phyloP scores from a whole-genome alignment of 2,329 filamentous ascomycete genomes.

The Trichoderma gracile region DNA sequence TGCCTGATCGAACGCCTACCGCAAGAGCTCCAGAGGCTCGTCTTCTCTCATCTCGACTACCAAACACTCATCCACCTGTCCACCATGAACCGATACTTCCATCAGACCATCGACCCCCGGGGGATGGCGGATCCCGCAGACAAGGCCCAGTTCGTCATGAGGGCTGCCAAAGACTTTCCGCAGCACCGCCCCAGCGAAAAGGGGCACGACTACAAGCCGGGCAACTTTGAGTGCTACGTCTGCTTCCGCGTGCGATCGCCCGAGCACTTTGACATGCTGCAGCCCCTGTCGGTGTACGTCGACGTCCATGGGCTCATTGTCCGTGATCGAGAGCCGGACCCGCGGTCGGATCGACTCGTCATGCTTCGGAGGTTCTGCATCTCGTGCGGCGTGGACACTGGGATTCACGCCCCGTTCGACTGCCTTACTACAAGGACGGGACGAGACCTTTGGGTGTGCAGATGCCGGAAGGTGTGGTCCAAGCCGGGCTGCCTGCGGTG shows the following conservation, averaged over 20 bases:
- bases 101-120: constrained; percentile 39
- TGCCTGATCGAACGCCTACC: constrained; percentile 40
- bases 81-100: constrained; percentile 40
- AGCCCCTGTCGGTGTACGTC: constrained; percentile 38
- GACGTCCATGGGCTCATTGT: constrained; percentile 38
- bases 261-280: constrained; percentile 43
- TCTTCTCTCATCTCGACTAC: constrained; percentile 43
- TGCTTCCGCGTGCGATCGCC: constrained; percentile 45
- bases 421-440: constrained; percentile 42
- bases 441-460: constrained; percentile 45
- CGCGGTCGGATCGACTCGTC: constrained; percentile 34
- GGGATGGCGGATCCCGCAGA: constrained; percentile 40
- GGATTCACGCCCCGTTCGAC: constrained; percentile 42
- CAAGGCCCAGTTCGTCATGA: constrained; percentile 46
- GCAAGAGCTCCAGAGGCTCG: constrained; percentile 37
- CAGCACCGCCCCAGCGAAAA: constrained; percentile 44
- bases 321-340: constrained; percentile 34
- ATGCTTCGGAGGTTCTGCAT: constrained; percentile 45
- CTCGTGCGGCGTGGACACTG: constrained; percentile 43
- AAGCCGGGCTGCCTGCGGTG: constrained; percentile 41
- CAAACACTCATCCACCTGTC: constrained; percentile 45
- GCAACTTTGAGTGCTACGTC: constrained; percentile 47
- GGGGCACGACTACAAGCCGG: constrained; percentile 41
- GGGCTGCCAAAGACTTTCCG: constrained; percentile 44
- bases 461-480: constrained; percentile 41